Conservation (phyloP, 257 asterid species). For the Nicotiana noctiflora region DNA sequence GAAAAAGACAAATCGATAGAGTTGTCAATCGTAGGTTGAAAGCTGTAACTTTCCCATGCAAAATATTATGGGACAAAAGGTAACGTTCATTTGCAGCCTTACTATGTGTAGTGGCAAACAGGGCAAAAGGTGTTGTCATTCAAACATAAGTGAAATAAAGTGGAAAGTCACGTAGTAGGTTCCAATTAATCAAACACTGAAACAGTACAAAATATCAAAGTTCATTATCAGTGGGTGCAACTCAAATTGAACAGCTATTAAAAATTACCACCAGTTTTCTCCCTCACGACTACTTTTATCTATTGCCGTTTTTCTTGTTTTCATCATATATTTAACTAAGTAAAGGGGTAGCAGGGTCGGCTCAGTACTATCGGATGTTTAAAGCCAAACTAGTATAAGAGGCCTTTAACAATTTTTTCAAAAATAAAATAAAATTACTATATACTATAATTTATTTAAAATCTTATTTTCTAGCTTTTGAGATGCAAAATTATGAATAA, state of each 20-base stretch:
- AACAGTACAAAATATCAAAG: not conserved
- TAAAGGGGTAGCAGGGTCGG: too few species aligned
- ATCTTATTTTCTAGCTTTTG: too few species aligned
- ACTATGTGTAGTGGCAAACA: not conserved
- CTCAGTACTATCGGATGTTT: too few species aligned
- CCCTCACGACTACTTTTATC: not conserved
- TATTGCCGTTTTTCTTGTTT: not conserved
- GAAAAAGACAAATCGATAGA: not conserved
- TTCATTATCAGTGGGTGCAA: not conserved
- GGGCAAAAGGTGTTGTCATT: not conserved
- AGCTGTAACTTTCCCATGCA: not conserved
- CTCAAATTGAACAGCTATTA: not conserved
- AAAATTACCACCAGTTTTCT: not conserved
- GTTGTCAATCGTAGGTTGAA: not conserved
- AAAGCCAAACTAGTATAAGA: too few species aligned
- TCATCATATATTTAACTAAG: not conserved
- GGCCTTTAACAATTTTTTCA: too few species aligned
- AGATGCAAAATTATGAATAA: too few species aligned
- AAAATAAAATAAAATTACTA: too few species aligned
- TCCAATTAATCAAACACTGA: not conserved
- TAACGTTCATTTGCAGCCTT: not conserved
- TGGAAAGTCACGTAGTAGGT: not conserved
- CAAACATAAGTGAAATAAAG: not conserved
- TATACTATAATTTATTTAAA: too few species aligned
- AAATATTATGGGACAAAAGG: not conserved